These are phyloP conservation scores for Xylaria cubensis DNA, from an alignment of 495 filamentous ascomycete species.

Conservation along the genomic window DNA sequence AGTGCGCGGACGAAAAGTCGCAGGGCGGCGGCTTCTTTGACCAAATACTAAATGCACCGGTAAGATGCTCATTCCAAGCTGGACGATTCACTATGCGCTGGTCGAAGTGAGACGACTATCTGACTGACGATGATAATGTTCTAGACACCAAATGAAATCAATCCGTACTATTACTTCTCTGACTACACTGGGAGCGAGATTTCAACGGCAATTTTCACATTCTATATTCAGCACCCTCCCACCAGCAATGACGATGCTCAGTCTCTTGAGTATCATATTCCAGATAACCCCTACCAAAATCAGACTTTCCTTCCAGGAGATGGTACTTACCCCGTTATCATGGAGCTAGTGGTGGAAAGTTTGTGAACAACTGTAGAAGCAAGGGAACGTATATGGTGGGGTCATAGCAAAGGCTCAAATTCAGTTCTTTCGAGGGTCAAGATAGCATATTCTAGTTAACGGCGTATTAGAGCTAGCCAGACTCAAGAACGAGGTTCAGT, in stretches of 20 bases:
- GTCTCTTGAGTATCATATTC: constrained; percentile 7
- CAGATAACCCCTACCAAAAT: constrained; percentile 14
- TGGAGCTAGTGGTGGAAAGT: background rate
- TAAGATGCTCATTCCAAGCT: background rate
- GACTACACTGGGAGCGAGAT: background rate
- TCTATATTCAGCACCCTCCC: constrained; percentile 12
- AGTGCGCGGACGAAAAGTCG: background rate
- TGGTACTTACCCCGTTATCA: constrained; percentile 2
- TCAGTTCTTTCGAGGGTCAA: too few relatives aligned
- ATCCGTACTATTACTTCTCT: background rate
- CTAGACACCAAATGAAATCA: background rate
- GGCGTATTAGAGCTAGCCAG: too few relatives aligned
- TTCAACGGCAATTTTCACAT: background rate
- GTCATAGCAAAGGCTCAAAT: too few relatives aligned
- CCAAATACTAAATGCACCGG: background rate
- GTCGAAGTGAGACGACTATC: background rate
- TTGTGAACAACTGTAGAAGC: background rate
- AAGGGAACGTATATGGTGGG: too few relatives aligned
- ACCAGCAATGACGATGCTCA: background rate
- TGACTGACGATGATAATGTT: background rate
- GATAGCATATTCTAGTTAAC: too few relatives aligned
- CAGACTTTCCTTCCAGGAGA: constrained; percentile 11
- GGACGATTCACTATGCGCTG: background rate
- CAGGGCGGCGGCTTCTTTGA: background rate
- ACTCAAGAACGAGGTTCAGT: too few relatives aligned